phyloP scores from a whole-genome alignment of 75 land plant genomes.

The Pinus albicaulis region DNA sequence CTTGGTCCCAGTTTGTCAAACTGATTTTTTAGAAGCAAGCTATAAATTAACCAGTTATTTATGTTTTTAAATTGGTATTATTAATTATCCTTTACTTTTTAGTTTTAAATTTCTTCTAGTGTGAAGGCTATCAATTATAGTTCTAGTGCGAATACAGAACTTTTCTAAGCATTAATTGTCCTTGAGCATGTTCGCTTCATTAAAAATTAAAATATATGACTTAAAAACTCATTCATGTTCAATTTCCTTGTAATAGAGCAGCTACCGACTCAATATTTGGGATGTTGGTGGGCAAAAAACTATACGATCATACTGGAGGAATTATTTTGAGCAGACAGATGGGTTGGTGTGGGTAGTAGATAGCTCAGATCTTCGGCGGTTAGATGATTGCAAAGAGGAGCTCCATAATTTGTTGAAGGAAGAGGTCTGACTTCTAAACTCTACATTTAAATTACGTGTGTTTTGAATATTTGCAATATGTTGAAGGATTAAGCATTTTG shows the following conservation, averaged over 20 bases:
- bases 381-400: slow-evolving; percentile 88
- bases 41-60: neutral
- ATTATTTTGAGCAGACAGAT: slow-evolving; percentile 97
- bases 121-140: neutral
- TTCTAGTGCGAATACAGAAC: neutral
- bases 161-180: neutral
- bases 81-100: neutral
- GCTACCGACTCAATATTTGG: slow-evolving; percentile 86
- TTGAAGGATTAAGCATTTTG: neutral
- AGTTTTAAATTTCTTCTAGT: neutral
- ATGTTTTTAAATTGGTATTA: neutral
- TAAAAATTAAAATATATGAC: neutral
- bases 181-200: neutral
- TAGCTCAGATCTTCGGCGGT: slow-evolving; percentile 87
- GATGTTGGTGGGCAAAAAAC: slow-evolving; percentile 98
- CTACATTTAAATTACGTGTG: neutral
- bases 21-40: slow-evolving; percentile 3
- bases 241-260: slow-evolving; percentile 12
- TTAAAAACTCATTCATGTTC: neutral
- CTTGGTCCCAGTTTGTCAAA: too few species aligned
- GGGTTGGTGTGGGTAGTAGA: slow-evolving; percentile 99
- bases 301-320: slow-evolving; percentile 94
- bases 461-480: neutral
- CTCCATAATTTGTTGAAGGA: slow-evolving; percentile 92
- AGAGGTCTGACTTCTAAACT: slow-evolving; percentile 53